Base-by-base conservation (phyloP, 2,329 filamentous ascomycete species). In the Thermochaetoides dissita region DNA sequence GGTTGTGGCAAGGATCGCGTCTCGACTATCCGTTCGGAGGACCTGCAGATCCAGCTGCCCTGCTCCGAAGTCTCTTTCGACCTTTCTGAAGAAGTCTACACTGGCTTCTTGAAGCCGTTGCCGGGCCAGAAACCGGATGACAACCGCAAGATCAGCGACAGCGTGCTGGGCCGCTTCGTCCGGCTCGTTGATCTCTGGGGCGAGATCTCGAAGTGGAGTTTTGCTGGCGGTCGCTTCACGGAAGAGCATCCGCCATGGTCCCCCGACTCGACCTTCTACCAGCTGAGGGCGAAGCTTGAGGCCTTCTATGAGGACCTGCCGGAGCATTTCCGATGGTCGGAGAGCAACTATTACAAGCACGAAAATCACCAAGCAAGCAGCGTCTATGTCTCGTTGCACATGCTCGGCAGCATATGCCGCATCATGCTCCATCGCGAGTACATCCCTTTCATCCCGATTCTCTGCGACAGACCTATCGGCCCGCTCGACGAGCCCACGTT, bases 361-460 rank as follows among this genome's bases (percentile, higher is more conserved):
- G 76, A 81, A 50, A 75, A 73, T 46, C 69, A 74, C 42, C 69
- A 74, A 35, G 74, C 73, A 2, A 74, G 74, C 1, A 78, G 76
- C 37, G 69, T 72, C 7, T 85, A 80, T 53, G 72, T 78, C 8
- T 68, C 81, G 3, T 62, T 85, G 42, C 81, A 85, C 52, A 76
- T 78, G 51, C 68, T 83, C 1, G 71, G 75, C 45, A 71, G 72
- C 2, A 63, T 84, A 2, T 83, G 76, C 54, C 68, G 72, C 43
- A 77, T 85, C 47, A 75, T 81, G 62, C 64, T 84, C 29, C 76
- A 82, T 52, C 67, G 79, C 47, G 78, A 83, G 55, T 82, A 79
- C 47, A 67, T 83, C 28, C 77, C 79, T 0, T 81, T 80, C 52
- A 67, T 80, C 10, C 74, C 79, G 2, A 63, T 80, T n/a, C 65